Base-by-base conservation (phyloP, 2,329 filamentous ascomycete genomes). In the Simplicillium aogashimaense region DNA sequence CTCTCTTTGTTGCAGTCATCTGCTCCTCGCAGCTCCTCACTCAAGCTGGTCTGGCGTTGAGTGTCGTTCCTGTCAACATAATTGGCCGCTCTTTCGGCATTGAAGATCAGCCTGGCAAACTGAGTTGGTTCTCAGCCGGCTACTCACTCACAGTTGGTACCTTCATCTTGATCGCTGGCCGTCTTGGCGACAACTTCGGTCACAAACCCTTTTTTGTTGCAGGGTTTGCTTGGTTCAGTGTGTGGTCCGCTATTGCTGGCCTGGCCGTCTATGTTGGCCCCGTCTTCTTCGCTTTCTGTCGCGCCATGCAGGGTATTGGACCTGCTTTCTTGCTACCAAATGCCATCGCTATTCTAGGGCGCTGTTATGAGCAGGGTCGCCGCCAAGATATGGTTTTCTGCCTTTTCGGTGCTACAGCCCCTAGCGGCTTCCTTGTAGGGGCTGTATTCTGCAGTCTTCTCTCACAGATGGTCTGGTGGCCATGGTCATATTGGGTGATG, bases 241-340 rank as follows among this genome's bases (percentile, higher is more conserved):
- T 66, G 8, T 76, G 68, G 62, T 66, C 65, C 5, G 48, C 70
- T 3, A 42, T 69, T 3, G 64, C 60, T 29, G 41, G 41, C 14
- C 35, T 43, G 29, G 35, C 41, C 15, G 36, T 43, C 8, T 43
- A 43, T 25, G 39, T 40, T 29, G 41, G 35, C 20, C 37, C 38
- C 37, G 39, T 40, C 35, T 31, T 43, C 16, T 37, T 38, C 25
- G 39, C 39, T 20, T 35, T 38, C n/a, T 31, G 37, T 17, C 64
- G 72, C 17, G 68, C 64, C 3, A 53, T 76, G 9, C 69, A 75
- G 44, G 69, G 70, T 2, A 66, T 74, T 32, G 76, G 74, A 0
- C 70, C 74, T 1, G 70, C 74, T 0, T 61, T 80, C 35, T 48
- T 67, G 35, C 53, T 80, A 14, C 74, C 76, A 0, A 80, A 78